Percentiles rank a stretch among this genome's conserved stretches.
Evolutionary conservation across 164 flowering plant species (phyloP).

Genomic region (Vitis rotundifolia): DNA sequence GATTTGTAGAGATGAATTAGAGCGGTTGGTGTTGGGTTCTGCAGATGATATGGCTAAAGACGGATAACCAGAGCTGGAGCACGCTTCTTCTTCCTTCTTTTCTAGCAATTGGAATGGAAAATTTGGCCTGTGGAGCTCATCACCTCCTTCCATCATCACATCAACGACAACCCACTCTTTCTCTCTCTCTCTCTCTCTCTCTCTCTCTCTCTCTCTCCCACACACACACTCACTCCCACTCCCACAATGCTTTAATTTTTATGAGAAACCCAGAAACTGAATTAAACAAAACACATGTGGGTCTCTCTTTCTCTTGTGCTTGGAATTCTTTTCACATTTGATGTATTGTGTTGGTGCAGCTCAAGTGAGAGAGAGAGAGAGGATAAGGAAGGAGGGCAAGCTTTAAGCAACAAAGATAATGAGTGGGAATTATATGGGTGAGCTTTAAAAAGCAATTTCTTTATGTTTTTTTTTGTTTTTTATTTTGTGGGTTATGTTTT

Average conservation of each 20-base stretch:
- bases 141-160: constrained; percentile 63
- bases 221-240: neutral
- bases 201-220: neutral
- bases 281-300: constrained; percentile 20
- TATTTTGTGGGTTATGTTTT: neutral
- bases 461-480: constrained; percentile 10
- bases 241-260: neutral
- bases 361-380: constrained; percentile 16
- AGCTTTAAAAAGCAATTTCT: constrained; percentile 44
- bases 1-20: constrained; percentile 11
- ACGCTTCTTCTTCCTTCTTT: constrained; percentile 50
- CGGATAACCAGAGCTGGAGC: constrained; percentile 33
- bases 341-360: constrained; percentile 7
- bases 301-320: constrained; percentile 7
- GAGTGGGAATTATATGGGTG: constrained; percentile 70
- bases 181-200: neutral
- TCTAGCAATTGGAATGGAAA: constrained; percentile 70
- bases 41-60: constrained; percentile 25
- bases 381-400: constrained; percentile 22
- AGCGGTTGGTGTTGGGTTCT: neutral
- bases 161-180: constrained; percentile 19
- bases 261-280: neutral
- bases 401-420: constrained; percentile 65
- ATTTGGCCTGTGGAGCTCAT: constrained; percentile 44
- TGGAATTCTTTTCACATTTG: constrained; percentile 15